Evolutionary conservation across 179 eudicot genomes (phyloP), one percentile per base, ranked within the genome.

Genomic region (Amaranthus tricolor): DNA sequence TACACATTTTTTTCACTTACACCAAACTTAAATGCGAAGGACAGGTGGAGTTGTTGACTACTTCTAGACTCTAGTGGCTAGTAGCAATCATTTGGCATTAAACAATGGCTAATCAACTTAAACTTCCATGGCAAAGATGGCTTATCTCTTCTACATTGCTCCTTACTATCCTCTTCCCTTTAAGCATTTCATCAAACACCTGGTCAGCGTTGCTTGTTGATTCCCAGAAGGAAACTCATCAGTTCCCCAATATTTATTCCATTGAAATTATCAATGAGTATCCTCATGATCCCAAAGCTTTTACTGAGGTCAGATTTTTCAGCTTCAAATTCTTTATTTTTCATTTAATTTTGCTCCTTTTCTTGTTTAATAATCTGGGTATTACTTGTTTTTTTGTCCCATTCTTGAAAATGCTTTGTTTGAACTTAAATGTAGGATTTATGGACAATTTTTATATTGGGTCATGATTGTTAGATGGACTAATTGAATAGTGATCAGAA

Each of bases 231-330:
- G 21, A n/a, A 5, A 57, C 19, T 7, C 73, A 9, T 7, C 73
- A 9, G 6, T 56, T 63, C 43, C 68, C 76, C 69, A 79, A 45
- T 10, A 71, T 87, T 70, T 77, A 86, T 73, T 61, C 86, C 12
- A 63, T 86, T 67, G 74, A 86, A 64, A 84, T 88, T 2, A 81
- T 92, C 76, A 86, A 85, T 54, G 91, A 82, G 80, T 92, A 85
- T 71, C 91, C 93, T 50, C 97, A 92, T 75, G 97, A 92, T 77
- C 93, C 90, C 20, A 1, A 20, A 0, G 95, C 97, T 52, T 92
- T 92, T 76, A 92, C 97, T 53, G 91, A 92, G 94, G 97, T 91
- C 58, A 7, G 20, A 15, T 40, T 31, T 62, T 54, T 24, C 15
- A 56, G 57, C 40, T 44, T 20, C 54, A 11, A 9, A 56, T 62